Evolutionary conservation across 352 stramenopile genomes (phyloP).

Genomic region (Globisporangium cylindrosporum): DNA sequence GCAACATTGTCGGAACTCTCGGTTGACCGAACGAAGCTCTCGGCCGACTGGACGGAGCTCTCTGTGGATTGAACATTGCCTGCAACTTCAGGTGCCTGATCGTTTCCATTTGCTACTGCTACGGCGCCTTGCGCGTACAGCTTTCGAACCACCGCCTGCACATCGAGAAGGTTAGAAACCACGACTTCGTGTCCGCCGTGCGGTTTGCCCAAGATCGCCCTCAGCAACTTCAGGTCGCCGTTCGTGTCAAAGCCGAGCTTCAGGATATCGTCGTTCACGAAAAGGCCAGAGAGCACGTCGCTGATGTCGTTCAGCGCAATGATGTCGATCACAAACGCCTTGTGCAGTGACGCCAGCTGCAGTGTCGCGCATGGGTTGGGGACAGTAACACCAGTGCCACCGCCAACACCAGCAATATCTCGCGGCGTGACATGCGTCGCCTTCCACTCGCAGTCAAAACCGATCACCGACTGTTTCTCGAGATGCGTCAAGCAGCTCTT

Average conservation of each 20-base stretch:
- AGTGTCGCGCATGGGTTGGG: conserved; percentile 52
- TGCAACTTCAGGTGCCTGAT: conserved; percentile 7
- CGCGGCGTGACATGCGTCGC: conserved; percentile 29
- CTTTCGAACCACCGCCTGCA: conserved; percentile 48
- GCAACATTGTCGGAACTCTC: not conserved
- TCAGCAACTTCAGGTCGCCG: conserved; percentile 58
- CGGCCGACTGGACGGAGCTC: conserved; percentile 8
- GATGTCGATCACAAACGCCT: conserved; percentile 69
- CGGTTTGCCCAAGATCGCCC: conserved; percentile 32
- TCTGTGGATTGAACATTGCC: conserved; percentile 8
- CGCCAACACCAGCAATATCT: not conserved
- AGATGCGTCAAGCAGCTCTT: conserved; percentile 40
- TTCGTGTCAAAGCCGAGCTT: conserved; percentile 75
- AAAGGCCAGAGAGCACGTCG: conserved; percentile 34
- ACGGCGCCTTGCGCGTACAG: conserved; percentile 20
- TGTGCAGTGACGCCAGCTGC: conserved; percentile 58
- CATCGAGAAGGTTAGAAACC: conserved; percentile 51
- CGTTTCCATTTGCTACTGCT: not conserved
- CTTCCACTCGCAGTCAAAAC: conserved; percentile 84
- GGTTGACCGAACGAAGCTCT: conserved; percentile 8
- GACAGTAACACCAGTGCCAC: not conserved
- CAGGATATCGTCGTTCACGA: conserved; percentile 43
- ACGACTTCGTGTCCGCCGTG: conserved; percentile 23
- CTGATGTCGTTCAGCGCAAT: conserved; percentile 36
- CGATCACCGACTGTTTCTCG: conserved; percentile 38